These are phyloP conservation scores for Tremella fuciformis DNA, from an alignment of 768 basidiomycete genomes.

Conservation along the genomic window DNA sequence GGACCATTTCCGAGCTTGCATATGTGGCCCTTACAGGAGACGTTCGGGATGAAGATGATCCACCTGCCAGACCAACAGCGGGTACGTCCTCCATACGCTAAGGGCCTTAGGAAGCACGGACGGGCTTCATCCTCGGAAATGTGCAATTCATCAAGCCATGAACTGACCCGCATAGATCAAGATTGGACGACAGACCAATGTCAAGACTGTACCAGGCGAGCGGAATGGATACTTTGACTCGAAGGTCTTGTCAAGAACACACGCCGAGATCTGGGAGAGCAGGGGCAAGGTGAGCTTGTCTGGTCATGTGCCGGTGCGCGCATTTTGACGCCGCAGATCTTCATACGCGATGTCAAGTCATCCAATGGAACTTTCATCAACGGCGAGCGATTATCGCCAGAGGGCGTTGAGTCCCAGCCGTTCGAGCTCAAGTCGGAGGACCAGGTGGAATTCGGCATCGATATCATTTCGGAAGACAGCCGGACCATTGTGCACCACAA, in stretches of 20 bases:
- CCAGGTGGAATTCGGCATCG: slow-evolving; percentile 98
- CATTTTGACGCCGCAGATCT: slow-evolving; percentile 62
- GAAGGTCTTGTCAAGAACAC: slow-evolving; percentile 87
- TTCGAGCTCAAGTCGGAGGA: slow-evolving; percentile 93
- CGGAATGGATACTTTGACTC: slow-evolving; percentile 96
- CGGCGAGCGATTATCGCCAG: slow-evolving; percentile 81
- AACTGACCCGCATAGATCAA: slow-evolving; percentile 59
- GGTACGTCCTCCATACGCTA: slow-evolving; percentile 16
- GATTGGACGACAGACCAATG: slow-evolving; percentile 92
- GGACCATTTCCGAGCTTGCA: slow-evolving; percentile 55
- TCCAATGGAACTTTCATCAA: slow-evolving; percentile 99
- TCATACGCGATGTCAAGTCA: slow-evolving; percentile 96
- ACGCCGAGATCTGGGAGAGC: slow-evolving; percentile 98
- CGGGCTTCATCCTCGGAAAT: background rate
- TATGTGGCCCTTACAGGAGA: slow-evolving; percentile 88
- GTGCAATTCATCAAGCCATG: background rate
- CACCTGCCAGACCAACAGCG: slow-evolving; percentile 44
- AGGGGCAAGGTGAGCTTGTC: slow-evolving; percentile 66
- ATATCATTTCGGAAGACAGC: slow-evolving; percentile 98
- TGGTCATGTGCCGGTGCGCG: background rate
- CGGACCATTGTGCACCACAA: slow-evolving; percentile 98
- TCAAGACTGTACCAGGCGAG: slow-evolving; percentile 84
- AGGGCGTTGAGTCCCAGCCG: slow-evolving; percentile 86
- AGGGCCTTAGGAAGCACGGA: background rate
- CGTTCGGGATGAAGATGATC: slow-evolving; percentile 91